Evolutionary conservation across 345 rosid genomes (phyloP), one percentile per base, ranked within the genome.

Genomic region (Adansonia digitata): DNA sequence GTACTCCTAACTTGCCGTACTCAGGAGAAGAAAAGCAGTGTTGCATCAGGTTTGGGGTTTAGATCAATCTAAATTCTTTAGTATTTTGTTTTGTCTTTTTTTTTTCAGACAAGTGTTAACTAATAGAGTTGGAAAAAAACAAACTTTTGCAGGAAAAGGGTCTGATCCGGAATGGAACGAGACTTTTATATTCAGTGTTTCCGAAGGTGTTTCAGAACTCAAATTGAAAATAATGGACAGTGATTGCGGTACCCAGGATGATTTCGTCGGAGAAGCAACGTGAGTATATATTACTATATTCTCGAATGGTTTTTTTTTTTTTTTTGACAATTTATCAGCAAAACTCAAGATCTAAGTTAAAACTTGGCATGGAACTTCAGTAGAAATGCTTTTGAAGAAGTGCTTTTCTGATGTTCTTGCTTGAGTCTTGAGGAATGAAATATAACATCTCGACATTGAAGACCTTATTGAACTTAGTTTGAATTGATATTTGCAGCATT

Each of bases 141-240:
- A 17, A 42, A 13, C 22, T 14, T 49, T 71, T 45, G 10, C 74
- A 88, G 95, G 92, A 29, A 63, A 83, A 79, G 97, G 97, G 35
- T 46, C 81, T 5, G 82, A 80, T 26, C 94, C 97, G 15, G 90
- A 85, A 61, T 94, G 97, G 98, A 91, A 94, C 4, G 96, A 92
- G 86, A 90, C 75, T 75, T 94, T 94, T 78, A 29, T 89, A 37
- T 94, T 94, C 71, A 84, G 80, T 5, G 64, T 94, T 17, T 77
- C 92, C 0, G 89, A 85, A 55, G 86, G 84, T 46, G 87, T 81
- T 15, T 37, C 81, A 42, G 91, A 89, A 64, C 81, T 91, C 75
- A 78, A 12, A 46, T 51, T 87, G 37, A 94, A 88, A 76, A 79
- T 94, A 73, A 76, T 88, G 79, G 98, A 94, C 87, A 90, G 87